A percentile compares a stretch with the other conserved stretches of the same genome.
These are phyloP conservation scores for Cryoendolithus antarcticus DNA, from an alignment of 2,329 filamentous ascomycete genomes.

Conservation along the genomic window DNA sequence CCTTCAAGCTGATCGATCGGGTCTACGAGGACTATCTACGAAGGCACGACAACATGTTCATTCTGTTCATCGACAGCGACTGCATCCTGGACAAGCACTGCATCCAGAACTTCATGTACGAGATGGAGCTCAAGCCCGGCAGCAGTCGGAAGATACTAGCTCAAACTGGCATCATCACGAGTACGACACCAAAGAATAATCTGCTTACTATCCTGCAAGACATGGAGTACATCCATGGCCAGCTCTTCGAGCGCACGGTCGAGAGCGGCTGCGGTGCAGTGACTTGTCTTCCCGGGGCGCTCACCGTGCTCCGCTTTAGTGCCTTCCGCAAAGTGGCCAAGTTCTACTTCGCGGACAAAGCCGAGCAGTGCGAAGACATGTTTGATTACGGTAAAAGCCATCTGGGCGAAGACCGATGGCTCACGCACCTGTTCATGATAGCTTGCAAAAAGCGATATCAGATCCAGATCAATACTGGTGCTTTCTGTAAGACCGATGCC, in stretches of 20 bases:
- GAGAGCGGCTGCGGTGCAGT: conserved; percentile 91
- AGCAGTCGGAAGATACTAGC: conserved; percentile 88
- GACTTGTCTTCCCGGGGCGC: conserved; percentile 85
- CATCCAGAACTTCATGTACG: conserved; percentile 94
- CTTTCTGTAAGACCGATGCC: conserved; percentile 96
- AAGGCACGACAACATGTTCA: conserved; percentile 81
- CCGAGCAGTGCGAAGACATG: conserved; percentile 85
- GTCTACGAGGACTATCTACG: conserved; percentile 80
- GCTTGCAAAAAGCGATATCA: conserved; percentile 65
- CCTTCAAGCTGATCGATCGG: conserved; percentile 85
- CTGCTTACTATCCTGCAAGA: conserved; percentile 89
- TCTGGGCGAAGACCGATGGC: conserved; percentile 88
- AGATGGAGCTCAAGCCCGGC: conserved; percentile 94
- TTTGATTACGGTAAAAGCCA: conserved; percentile 97
- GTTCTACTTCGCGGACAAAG: conserved; percentile 96
- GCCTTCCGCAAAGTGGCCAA: conserved; percentile 95
- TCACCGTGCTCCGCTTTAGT: conserved; percentile 91
- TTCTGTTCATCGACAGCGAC: conserved; percentile 94
- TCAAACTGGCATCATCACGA: conserved; percentile 96
- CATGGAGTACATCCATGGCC: conserved; percentile 96
- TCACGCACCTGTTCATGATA: conserved; percentile 98
- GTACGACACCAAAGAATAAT: conserved; percentile 77
- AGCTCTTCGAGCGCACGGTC: conserved; percentile 89
- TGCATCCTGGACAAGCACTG: conserved; percentile 87
- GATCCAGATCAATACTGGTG: conserved; percentile 94